phyloP scores from a whole-genome alignment of 306 rosid species.

The Lathyrus aphaca region DNA sequence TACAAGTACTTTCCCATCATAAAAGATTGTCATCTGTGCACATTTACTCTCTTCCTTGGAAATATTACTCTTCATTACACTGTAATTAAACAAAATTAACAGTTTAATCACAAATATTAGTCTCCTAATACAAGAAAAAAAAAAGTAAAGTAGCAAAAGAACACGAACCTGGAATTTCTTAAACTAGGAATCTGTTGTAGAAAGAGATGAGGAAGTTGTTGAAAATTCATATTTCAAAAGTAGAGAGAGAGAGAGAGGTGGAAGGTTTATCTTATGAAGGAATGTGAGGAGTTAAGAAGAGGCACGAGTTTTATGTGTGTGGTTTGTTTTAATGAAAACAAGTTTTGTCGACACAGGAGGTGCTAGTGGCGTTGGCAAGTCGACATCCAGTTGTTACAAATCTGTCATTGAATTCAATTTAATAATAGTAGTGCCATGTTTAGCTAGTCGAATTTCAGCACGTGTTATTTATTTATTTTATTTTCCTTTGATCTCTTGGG shows the following conservation, averaged over 20 bases:
- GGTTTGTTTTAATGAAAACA: not conserved
- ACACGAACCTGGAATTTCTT: conserved; percentile 1
- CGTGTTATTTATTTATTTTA: not conserved
- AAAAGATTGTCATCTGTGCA: conserved; percentile 79
- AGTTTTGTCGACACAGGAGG: not conserved
- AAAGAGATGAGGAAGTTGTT: conserved; percentile 34
- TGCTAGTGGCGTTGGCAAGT: conserved; percentile 1
- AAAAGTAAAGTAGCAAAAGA: not conserved
- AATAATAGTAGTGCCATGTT: not conserved
- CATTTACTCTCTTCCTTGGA: conserved; percentile 42
- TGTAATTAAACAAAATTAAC: conserved; percentile 25
- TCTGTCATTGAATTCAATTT: not conserved
- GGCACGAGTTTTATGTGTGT: not conserved
- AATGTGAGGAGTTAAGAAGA: not conserved
- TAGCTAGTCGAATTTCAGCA: not conserved
- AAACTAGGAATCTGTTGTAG: conserved; percentile 25
- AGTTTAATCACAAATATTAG: not conserved
- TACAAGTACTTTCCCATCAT: conserved; percentile 75
- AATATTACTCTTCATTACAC: conserved; percentile 42
- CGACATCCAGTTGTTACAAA: not conserved
- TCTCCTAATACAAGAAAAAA: too few relatives aligned
- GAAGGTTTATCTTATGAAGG: not conserved
- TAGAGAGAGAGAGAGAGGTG: not conserved
- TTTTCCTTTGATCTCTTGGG: not conserved
- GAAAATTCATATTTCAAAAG: not conserved